phyloP scores from a whole-genome alignment of 2,329 filamentous ascomycete genomes.

The Ilyonectria destructans region DNA sequence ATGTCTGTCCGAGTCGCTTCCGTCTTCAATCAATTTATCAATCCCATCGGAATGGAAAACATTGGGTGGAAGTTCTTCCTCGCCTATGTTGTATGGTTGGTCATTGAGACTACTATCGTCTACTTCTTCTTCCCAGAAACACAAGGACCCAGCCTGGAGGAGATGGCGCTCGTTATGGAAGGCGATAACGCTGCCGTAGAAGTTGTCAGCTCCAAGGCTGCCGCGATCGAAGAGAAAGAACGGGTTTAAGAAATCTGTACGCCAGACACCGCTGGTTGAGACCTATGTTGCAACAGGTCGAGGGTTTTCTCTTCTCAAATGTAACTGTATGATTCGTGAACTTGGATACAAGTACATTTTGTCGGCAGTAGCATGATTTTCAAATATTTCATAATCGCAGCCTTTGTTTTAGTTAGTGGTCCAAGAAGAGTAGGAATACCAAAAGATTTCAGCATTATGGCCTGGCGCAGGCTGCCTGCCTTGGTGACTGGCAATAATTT shows the following conservation, averaged over 20 bases:
- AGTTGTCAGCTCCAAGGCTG: neutral
- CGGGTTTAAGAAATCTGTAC: neutral
- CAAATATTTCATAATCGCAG: neutral
- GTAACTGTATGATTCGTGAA: neutral
- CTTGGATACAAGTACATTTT: neutral
- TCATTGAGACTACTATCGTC: conserved; percentile 28
- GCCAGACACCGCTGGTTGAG: neutral
- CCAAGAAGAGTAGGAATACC: neutral
- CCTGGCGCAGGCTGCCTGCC: too few relatives aligned
- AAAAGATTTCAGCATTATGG: neutral
- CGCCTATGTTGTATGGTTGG: conserved; percentile 28
- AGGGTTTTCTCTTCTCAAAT: neutral
- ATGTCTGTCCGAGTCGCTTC: conserved; percentile 28
- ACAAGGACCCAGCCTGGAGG: conserved; percentile 17
- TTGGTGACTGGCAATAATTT: too few relatives aligned
- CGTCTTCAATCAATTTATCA: conserved; percentile 39
- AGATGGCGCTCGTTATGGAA: conserved; percentile 23
- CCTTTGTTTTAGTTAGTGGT: neutral
- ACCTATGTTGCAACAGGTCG: neutral
- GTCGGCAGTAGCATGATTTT: neutral
- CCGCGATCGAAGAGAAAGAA: neutral
- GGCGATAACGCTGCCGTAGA: conserved; percentile 24
- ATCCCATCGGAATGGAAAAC: conserved; percentile 30
- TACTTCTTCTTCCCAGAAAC: conserved; percentile 30
- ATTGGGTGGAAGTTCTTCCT: conserved; percentile 39